These are phyloP conservation scores for Sisymbrium irio DNA, from an alignment of 345 rosid species.

Conservation along the genomic window DNA sequence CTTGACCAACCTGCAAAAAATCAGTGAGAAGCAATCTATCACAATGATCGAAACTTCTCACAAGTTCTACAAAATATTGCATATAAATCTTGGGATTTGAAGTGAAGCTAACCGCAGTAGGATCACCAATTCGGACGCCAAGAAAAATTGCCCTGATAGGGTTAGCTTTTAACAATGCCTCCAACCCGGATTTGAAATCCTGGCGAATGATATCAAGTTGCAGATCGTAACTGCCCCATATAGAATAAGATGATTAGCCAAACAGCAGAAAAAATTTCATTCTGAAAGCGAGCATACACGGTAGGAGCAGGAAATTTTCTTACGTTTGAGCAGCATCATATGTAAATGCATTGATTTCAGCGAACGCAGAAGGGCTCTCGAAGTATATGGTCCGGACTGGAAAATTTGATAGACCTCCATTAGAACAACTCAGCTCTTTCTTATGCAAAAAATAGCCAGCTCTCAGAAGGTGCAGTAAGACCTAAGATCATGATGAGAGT, in stretches of 20 bases:
- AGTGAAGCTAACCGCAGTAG: constrained; percentile 81
- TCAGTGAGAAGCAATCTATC: constrained; percentile 1
- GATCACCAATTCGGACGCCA: constrained; percentile 98
- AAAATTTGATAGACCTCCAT: constrained; percentile 57
- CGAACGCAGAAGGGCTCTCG: constrained; percentile 78
- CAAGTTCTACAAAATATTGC: neutral
- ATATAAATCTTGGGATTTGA: constrained; percentile 1
- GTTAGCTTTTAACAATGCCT: constrained; percentile 67
- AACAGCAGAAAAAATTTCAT: neutral
- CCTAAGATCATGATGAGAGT: constrained; percentile 52
- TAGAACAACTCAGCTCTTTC: constrained; percentile 51
- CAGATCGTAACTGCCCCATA: constrained; percentile 65
- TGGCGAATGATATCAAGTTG: constrained; percentile 72
- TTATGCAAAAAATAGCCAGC: constrained; percentile 83
- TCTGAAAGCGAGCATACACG: neutral
- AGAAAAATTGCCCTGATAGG: constrained; percentile 96
- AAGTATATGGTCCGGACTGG: constrained; percentile 92
- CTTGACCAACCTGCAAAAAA: constrained; percentile 79
- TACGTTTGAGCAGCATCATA: constrained; percentile 75
- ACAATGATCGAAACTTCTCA: neutral
- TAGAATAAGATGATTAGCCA: constrained; percentile 17
- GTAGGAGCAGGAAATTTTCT: constrained; percentile 17
- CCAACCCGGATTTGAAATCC: constrained; percentile 97
- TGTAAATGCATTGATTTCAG: constrained; percentile 90
- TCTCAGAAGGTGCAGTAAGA: constrained; percentile 86